Evolutionary conservation across 2,329 filamentous ascomycete genomes (phyloP).

Genomic region (Colletotrichum destructivum): DNA sequence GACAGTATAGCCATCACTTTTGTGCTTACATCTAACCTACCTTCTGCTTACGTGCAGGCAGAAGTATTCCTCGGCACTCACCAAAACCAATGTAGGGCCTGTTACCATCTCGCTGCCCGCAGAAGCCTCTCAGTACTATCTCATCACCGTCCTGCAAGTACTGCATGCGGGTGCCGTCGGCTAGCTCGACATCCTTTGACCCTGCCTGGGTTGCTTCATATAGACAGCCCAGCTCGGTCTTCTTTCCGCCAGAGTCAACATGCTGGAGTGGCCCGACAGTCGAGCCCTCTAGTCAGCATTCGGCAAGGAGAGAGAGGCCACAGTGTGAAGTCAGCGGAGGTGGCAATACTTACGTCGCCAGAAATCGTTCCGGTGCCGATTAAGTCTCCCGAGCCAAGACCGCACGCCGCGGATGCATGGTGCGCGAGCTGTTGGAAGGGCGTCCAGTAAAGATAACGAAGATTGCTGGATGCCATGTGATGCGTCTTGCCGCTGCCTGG

Average conservation of each 20-base stretch:
- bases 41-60: too few species aligned
- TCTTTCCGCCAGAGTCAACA: conserved; percentile 33
- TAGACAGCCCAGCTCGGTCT: conserved; percentile 55
- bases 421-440: conserved; percentile 54
- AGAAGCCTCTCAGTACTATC: conserved; percentile 49
- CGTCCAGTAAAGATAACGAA: conserved; percentile 53
- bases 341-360: not conserved
- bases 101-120: too few species aligned
- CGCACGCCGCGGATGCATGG: conserved; percentile 53
- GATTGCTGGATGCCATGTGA: conserved; percentile 45
- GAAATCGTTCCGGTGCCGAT: conserved; percentile 56
- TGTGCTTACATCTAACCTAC: too few species aligned
- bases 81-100: too few species aligned
- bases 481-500: conserved; percentile 47
- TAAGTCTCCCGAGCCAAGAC: conserved; percentile 55
- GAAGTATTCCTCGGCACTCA: too few species aligned
- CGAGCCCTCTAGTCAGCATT: conserved; percentile 49
- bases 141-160: conserved; percentile 58
- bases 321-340: not conserved
- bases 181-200: conserved; percentile 42
- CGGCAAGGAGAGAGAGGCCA: too few species aligned
- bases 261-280: too few species aligned
- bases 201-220: conserved; percentile 56
- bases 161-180: conserved; percentile 49
- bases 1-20: too few species aligned